Evolutionary conservation across 2,329 filamentous ascomycete species (phyloP).

Genomic region (Bipolaris bicolor): DNA sequence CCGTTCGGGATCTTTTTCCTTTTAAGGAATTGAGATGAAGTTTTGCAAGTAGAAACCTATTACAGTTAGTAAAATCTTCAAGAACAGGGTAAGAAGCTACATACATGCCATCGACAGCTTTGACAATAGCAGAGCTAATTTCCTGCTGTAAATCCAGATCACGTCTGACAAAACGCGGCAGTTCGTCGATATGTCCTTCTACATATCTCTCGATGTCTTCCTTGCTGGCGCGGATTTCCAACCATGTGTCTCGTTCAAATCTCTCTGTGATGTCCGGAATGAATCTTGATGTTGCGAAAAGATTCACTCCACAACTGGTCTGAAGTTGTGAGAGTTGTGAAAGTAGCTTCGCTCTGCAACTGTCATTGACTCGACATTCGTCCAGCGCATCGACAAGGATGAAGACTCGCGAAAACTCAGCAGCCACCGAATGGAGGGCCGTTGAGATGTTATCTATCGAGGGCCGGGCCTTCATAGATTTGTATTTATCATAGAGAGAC

Average conservation of each 20-base stretch:
- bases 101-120: slow-evolving; percentile 34
- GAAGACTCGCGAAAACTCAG: slow-evolving; percentile 10
- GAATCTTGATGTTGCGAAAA: slow-evolving; percentile 25
- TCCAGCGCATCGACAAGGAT: slow-evolving; percentile 46
- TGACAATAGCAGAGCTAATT: slow-evolving; percentile 23
- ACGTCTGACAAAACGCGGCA: slow-evolving; percentile 25
- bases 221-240: slow-evolving; percentile 30
- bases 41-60: slow-evolving; percentile 20
- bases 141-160: slow-evolving; percentile 16
- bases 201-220: slow-evolving; percentile 30
- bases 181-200: slow-evolving; percentile 17
- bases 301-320: background rate
- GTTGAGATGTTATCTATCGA: slow-evolving; percentile 11
- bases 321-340: slow-evolving; percentile 7
- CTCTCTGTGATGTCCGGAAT: slow-evolving; percentile 21
- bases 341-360: slow-evolving; percentile 11
- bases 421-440: slow-evolving; percentile 6
- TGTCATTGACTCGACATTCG: slow-evolving; percentile 31
- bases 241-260: slow-evolving; percentile 11
- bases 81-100: background rate
- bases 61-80: slow-evolving; percentile 1
- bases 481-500: slow-evolving; percentile 9
- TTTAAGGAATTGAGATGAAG: slow-evolving; percentile 17
- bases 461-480: slow-evolving; percentile 7
- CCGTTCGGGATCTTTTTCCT: slow-evolving; percentile 12